Percentiles rank a stretch among this genome's conserved stretches.
Conservation (phyloP, 176 grass and related monocot genomes). For the Areca catechu region DNA sequence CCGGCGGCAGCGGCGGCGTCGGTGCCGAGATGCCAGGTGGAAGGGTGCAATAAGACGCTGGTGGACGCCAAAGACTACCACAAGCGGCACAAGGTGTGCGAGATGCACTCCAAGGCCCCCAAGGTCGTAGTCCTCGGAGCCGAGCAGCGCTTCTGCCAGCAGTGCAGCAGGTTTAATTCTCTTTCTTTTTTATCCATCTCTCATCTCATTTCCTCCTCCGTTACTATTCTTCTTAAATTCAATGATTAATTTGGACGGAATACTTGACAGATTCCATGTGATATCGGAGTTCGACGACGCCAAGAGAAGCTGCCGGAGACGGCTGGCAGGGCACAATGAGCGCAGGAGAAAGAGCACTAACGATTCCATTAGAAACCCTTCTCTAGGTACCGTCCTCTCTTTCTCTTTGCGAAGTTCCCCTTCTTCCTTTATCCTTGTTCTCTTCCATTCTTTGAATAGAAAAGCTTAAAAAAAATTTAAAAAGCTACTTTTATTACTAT, state of each 20-base stretch:
- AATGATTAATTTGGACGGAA: no score
- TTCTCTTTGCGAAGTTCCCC: constrained; percentile 17
- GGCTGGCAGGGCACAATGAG: constrained; percentile 81
- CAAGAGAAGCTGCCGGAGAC: constrained; percentile 75
- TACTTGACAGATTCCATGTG: constrained; percentile 33
- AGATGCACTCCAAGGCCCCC: constrained; percentile 66
- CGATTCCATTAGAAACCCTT: constrained; percentile 43
- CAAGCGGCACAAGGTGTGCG: constrained; percentile 82
- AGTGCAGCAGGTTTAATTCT: constrained; percentile 67
- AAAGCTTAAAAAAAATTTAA: no score
- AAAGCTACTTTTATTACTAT: no score
- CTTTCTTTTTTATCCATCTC: background rate
- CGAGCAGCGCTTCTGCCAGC: constrained; percentile 92
- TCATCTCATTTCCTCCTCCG: no score
- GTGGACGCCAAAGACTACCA: constrained; percentile 62
- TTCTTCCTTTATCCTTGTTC: background rate
- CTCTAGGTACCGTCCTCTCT: constrained; percentile 26
- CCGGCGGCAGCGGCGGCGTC: background rate
- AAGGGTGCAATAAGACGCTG: constrained; percentile 44
- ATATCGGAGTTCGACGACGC: constrained; percentile 76
- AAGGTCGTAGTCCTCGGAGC: constrained; percentile 53
- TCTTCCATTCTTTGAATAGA: no score
- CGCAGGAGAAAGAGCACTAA: constrained; percentile 66
- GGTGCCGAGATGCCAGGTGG: constrained; percentile 62
- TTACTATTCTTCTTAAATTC: no score